Evolutionary conservation across 23 red algal genomes (phyloP), one percentile per base, ranked within the genome.

Genomic region (Gracilaria domingensis): DNA sequence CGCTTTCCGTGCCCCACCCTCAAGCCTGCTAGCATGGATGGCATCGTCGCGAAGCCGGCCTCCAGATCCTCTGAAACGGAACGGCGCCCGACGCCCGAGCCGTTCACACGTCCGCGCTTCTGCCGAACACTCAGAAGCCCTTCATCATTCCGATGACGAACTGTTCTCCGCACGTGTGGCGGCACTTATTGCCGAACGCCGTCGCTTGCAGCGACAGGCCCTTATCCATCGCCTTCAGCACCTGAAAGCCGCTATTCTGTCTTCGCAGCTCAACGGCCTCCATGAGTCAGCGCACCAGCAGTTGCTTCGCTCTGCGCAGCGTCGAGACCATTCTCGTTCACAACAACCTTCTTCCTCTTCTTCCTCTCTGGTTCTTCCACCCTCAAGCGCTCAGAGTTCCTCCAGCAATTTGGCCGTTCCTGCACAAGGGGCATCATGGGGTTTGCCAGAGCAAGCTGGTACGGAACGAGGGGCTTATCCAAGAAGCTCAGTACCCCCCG

Each of bases 151-250:
- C 21, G 72, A 77, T 20, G 72, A 77, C 30, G 72, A 77, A 30
- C 72, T 77, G 23, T 77, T 77, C 42, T 24, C 72, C 29, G 72
- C 72, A 4, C 72, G 72, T 26, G 72, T 77, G 6, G 4, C 72
- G 23, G 72, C 72, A 20, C 72, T 77, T 20, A 77, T 77, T 23
- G 26, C 38, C 23, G 72, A 77, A 30, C 72, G 72, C 50, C 45
- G 14, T 6, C 72, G 40, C 26, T 20, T 77, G 72, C 42, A 51
- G 8, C 72, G 72, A 49, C 20, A 51, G 26, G 39, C 40, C 29
- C 72, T 77, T 25, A 77, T 50, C 12, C 72, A 50, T 51, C 72
- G 72, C 26, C 72, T 77, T 77, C 72, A 77, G 72, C 72, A 77
- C 18, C 42, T 77, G 18, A 77, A 51, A 30, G 72, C 23, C 17